Evolutionary conservation across 352 stramenopile genomes (phyloP), one percentile per base, ranked within the genome.

Genomic region (Pythium sukuiense): DNA sequence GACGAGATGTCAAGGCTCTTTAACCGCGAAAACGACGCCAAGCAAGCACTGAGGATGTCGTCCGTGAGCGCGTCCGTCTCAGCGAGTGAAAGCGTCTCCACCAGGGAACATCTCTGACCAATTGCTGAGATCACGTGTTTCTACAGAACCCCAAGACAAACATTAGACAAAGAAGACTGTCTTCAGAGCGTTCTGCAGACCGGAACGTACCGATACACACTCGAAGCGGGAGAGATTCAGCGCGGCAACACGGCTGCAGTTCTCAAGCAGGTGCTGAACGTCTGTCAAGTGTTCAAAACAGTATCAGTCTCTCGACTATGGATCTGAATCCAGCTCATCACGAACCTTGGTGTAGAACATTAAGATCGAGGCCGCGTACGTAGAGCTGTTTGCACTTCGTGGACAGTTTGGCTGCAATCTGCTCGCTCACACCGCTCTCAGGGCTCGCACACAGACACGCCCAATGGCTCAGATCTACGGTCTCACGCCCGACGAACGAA

Each of bases 41-140:
- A 53, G 26, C 87, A 61, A 20, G 55, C 52, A 14, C 59, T 62
- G 6, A 93, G 53, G 6, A 90, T 55, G 32, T 87, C 72, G 32
- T 93, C 84, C 0, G 82, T 90, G 39, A 91, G 69, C 1, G 48
- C 55, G 24, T 81, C 76, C n/a, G 67, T 88, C 12, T 84, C 74
- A 6, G 62, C 65, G 1, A 93, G 32, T 2, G 55, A 72, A 14
- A 93, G 61, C 2, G 70, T 61, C 9, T 72, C 63, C 3, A 91
- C 14, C 5, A 49, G n/a, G 6, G 45, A 39, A 50, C 66, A 77
- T 8, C 43, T 35, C 6, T 20, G 48, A 18, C 54, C 50, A 18
- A 77, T 65, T 7, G 50, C 56, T 0, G 37, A 20, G 16, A 89
- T 79, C 13, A 59, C 79, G 45, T 68, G 58, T 81, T 89, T 90